Evolutionary conservation across 768 basidiomycete genomes (phyloP), one percentile per base, ranked within the genome.

Genomic region (Crepidotus variabilis): DNA sequence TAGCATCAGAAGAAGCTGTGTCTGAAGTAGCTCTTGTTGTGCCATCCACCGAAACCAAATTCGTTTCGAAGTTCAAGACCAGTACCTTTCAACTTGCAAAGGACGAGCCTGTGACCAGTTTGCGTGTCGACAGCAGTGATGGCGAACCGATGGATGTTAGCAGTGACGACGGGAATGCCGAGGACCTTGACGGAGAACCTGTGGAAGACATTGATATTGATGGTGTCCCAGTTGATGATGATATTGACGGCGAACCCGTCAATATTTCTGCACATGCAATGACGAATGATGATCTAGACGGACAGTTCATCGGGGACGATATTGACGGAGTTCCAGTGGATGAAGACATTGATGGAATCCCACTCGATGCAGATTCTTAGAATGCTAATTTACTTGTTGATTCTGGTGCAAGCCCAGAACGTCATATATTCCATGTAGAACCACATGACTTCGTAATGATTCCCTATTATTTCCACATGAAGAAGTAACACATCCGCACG

Each of bases 31-130:
- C 67, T 22, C 33, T 52, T 9, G 50, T 45, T 20, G 47, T 55
- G 9, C 53, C 45, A 46, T 35, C 55, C 14, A 49, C 47, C 10
- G 59, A 55, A 51, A 69, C 68, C 13, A 65, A 65, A 13, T 76
- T 80, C 55, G 66, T 79, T 3, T 85, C 85, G 21, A 82, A 83
- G 36, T 94, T 94, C 78, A 93, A 88, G 69, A 74, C 85, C 6
- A 88, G 84, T 63, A 79, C 87, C 13, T 93, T 93, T 75, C 84
- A 86, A 64, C 85, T 85, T 11, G 88, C 90, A 1, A 78, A 79
- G 18, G 76, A 74, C 49, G 32, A 23, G 23, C 66, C 71, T 16
- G 67, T 62, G 1, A 68, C 60, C 7, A 35, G 63, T 2, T 58
- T 67, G 28, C 54, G 61, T 9, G 50, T 65, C n/a, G 60, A 69